Conservation (phyloP, 73 alveolate genomes). For the Uronychia setigera region DNA sequence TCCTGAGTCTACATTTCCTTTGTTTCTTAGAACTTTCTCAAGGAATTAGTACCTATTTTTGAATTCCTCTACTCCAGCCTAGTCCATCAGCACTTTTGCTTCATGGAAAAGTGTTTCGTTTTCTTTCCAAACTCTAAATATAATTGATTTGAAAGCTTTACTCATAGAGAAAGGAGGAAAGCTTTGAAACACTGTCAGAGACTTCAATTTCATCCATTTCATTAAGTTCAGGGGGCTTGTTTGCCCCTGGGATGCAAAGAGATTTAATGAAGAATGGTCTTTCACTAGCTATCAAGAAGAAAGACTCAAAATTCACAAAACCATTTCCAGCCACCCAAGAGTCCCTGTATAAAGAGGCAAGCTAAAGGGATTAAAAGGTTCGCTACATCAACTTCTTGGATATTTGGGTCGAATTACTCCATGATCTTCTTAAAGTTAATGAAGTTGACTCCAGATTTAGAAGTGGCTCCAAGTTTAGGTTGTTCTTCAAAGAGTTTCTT, state of each 20-base stretch:
- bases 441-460: constrained; percentile 47
- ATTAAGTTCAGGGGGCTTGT: neutral
- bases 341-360: constrained; percentile 33
- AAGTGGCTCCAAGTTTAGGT: constrained; percentile 31
- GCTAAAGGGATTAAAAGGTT: neutral
- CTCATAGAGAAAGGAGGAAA: neutral
- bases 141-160: neutral
- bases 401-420: constrained; percentile 47
- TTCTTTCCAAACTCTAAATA: neutral
- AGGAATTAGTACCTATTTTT: neutral
- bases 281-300: constrained; percentile 59
- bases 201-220: constrained; percentile 4
- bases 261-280: constrained; percentile 20
- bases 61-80: neutral
- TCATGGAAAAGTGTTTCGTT: neutral
- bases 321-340: constrained; percentile 57
- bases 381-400: constrained; percentile 28
- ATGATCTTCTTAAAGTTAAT: constrained; percentile 33
- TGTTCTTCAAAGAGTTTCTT: constrained; percentile 43
- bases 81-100: neutral
- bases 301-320: constrained; percentile 42
- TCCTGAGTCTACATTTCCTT: neutral
- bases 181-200: neutral
- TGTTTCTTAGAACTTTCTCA: neutral
- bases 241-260: neutral